phyloP scores from a whole-genome alignment of 768 basidiomycete genomes.

The Exsudoporus frostii region DNA sequence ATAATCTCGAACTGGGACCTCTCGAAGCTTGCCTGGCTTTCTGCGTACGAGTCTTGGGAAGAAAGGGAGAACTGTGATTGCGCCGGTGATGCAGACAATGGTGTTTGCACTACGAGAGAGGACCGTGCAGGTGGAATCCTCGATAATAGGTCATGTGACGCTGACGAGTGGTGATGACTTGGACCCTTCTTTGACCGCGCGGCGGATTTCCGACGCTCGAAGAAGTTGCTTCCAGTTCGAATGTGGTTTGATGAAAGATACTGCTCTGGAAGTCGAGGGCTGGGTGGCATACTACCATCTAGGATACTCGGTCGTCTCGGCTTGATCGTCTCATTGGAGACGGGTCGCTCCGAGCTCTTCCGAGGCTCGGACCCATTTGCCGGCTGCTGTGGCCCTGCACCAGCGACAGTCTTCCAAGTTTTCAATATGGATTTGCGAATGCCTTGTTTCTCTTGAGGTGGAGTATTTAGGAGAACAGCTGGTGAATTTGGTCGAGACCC shows the following conservation, averaged over 20 bases:
- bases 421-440: conserved; percentile 73
- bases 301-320: conserved; percentile 47
- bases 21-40: conserved; percentile 55
- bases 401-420: conserved; percentile 51
- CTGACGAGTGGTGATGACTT: conserved; percentile 23
- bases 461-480: conserved; percentile 13
- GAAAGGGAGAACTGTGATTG: conserved; percentile 23
- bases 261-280: conserved; percentile 57
- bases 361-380: conserved; percentile 34
- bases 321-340: conserved; percentile 35
- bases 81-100: conserved; percentile 28
- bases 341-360: conserved; percentile 39
- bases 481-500: conserved; percentile 30
- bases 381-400: conserved; percentile 28
- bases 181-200: conserved; percentile 19
- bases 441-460: conserved; percentile 41
- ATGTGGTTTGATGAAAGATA: conserved; percentile 36
- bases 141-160: conserved; percentile 31
- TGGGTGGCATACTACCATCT: conserved; percentile 52
- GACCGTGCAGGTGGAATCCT: conserved; percentile 7
- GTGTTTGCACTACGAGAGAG: conserved; percentile 13
- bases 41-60: conserved; percentile 26
- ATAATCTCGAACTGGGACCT: conserved; percentile 67
- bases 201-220: conserved; percentile 27
- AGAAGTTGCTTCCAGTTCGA: conserved; percentile 30